phyloP scores from a whole-genome alignment of 2,329 filamentous ascomycete species.

The Penicillium sp. region DNA sequence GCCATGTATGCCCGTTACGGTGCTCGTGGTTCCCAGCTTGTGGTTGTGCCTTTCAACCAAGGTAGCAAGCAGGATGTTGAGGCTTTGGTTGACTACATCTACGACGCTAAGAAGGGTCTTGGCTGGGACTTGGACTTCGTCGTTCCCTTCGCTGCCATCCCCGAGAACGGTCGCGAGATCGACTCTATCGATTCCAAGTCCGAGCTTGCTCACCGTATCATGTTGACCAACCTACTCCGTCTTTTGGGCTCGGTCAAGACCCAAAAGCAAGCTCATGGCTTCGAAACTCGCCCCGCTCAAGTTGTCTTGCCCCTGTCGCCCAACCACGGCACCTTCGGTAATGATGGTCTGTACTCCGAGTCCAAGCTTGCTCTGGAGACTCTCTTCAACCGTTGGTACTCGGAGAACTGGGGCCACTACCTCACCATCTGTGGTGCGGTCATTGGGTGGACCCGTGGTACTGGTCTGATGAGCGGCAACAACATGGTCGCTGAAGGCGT shows the following conservation, averaged over 20 bases:
- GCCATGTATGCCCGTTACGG: conserved; percentile 96
- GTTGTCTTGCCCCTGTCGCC: conserved; percentile 94
- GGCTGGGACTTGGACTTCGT: conserved; percentile 98
- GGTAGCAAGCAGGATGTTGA: conserved; percentile 98
- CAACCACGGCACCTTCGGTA: conserved; percentile 98
- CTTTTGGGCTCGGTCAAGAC: conserved; percentile 87
- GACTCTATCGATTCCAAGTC: conserved; percentile 96
- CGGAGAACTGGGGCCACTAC: conserved; percentile 95
- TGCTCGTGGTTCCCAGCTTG: conserved; percentile 89
- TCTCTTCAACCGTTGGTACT: conserved; percentile 97
- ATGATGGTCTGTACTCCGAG: conserved; percentile 96
- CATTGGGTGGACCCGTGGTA: conserved; percentile 98
- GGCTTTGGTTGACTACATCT: conserved; percentile 91
- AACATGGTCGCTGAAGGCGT: conserved; percentile 97
- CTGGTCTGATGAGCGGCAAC: conserved; percentile 95
- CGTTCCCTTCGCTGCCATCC: conserved; percentile 94
- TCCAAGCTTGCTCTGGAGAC: conserved; percentile 97
- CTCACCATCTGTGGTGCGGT: conserved; percentile 97
- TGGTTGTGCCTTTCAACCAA: conserved; percentile 98
- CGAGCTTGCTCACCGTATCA: conserved; percentile 96
- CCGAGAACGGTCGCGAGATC: conserved; percentile 96
- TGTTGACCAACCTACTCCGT: conserved; percentile 94
- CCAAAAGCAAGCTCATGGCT: conserved; percentile 82
- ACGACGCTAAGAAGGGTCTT: conserved; percentile 91
- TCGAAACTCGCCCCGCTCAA: conserved; percentile 93